Percentiles rank a stretch among this genome's conserved stretches.
Evolutionary conservation across 2,329 filamentous ascomycete species (phyloP).

Genomic region (Samsoniella hepiali): DNA sequence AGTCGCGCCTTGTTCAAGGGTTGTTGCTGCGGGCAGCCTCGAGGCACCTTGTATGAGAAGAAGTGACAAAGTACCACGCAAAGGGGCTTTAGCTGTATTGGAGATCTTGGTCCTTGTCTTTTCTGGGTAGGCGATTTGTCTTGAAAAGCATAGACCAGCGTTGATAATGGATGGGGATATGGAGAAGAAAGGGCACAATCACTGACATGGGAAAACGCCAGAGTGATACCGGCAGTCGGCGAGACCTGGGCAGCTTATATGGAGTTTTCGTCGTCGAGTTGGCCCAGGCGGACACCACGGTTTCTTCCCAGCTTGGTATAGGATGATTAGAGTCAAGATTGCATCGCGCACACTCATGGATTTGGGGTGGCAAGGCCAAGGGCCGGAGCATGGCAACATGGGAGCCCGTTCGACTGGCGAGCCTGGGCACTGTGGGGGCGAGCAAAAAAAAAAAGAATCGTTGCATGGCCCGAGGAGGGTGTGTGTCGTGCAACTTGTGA

Average conservation of each 20-base stretch:
- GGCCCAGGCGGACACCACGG: neutral
- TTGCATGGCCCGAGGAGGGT: conserved; percentile 6
- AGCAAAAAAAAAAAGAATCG: neutral
- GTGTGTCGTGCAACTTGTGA: neutral
- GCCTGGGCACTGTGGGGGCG: conserved; percentile 1
- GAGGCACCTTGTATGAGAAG: neutral
- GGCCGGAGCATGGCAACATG: conserved; percentile 7
- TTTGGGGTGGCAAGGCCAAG: conserved; percentile 2
- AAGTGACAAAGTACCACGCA: neutral
- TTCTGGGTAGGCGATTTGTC: neutral
- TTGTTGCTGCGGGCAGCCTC: neutral
- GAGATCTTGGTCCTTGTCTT: neutral
- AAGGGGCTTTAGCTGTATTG: neutral
- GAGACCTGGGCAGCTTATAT: conserved; percentile 14
- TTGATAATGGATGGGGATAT: neutral
- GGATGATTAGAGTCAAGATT: conserved; percentile 17
- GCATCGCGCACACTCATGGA: conserved; percentile 3
- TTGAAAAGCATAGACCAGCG: neutral
- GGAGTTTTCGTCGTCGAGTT: neutral
- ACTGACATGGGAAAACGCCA: neutral
- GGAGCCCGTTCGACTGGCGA: conserved; percentile 1
- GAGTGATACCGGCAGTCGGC: conserved; percentile 14
- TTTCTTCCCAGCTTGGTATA: conserved; percentile 1
- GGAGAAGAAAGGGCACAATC: neutral
- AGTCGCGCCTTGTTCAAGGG: neutral